Percentiles rank a stretch among this genome's conserved stretches.
phyloP scores from a whole-genome alignment of 2,329 filamentous ascomycete genomes.

The Colletotrichum paranaense region DNA sequence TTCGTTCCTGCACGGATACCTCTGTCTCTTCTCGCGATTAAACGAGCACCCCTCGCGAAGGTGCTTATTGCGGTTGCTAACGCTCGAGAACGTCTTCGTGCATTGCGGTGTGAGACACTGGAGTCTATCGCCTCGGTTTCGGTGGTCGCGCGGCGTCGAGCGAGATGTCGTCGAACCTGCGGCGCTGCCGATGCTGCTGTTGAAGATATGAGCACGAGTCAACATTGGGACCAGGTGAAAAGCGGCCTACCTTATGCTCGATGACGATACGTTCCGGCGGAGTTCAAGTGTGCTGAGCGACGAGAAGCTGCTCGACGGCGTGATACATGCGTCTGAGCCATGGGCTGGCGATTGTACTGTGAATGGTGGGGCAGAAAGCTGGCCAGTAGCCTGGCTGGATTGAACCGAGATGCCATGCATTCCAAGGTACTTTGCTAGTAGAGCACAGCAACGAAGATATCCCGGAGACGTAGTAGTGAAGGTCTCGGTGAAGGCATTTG shows the following conservation, averaged over 20 bases:
- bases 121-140: constrained; percentile 7
- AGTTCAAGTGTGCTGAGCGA: constrained; percentile 19
- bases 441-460: constrained; percentile 11
- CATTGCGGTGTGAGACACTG: constrained; percentile 38
- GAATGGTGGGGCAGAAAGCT: neutral
- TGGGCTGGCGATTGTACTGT: neutral
- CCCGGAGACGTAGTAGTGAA: constrained; percentile 5
- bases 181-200: constrained; percentile 10
- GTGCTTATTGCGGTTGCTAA: constrained; percentile 47
- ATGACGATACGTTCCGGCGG: constrained; percentile 16
- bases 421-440: constrained; percentile 24
- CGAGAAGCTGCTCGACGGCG: constrained; percentile 24
- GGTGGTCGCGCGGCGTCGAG: constrained; percentile 14
- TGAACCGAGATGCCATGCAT: constrained; percentile 1
- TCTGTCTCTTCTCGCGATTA: constrained; percentile 36
- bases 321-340: constrained; percentile 6
- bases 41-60: constrained; percentile 42
- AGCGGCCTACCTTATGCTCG: constrained; percentile 18
- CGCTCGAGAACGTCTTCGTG: constrained; percentile 43
- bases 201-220: neutral
- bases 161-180: neutral
- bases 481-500: neutral
- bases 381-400: neutral
- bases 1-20: constrained; percentile 41
- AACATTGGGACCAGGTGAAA: no score